Evolutionary conservation across 495 filamentous ascomycete species (phyloP), one percentile per base, ranked within the genome.

Genomic region (Lasiosphaeria miniovina): DNA sequence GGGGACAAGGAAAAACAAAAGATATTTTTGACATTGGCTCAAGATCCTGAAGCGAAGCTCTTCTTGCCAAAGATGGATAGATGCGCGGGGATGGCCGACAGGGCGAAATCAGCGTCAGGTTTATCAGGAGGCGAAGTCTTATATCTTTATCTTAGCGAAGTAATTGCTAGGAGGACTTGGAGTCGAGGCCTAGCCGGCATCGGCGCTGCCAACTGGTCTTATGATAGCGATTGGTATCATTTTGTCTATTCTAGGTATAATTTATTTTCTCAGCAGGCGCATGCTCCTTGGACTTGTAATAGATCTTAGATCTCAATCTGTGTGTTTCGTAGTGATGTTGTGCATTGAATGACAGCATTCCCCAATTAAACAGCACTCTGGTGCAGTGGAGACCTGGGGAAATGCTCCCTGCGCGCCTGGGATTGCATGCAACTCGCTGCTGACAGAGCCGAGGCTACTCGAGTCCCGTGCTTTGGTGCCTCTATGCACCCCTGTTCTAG

Each of bases 261-360:
- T 24, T 24, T 24, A 24, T 24, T 24, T 24, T 24, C 24, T 24
- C 24, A 24, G 24, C 24, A 24, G 24, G 24, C 24, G 24, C 24
- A 24, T 24, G 24, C 24, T 24, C 24, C 24, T 24, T 24, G 24
- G 24, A 24, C 24, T 24, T 24, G 24, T 24, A 24, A 24, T 24
- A 40, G 41, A 32, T 24, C 24, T 2, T 24, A 24, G 24, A 24
- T 24, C 24, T 24, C 24, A 24, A 24, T 24, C 24, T 24, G 24
- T 24, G 24, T 24, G 24, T 24, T 24, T 24, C 24, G 24, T 24
- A 24, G 24, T 24, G 24, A 24, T 24, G 24, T 24, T 24, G 2
- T 49, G 60, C 54, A 62, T 58, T 53, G 59, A 61, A 62, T 62
- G 60, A 62, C 60, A 54, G 60, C 60, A 62, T 57, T 49, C n/a